Conservation (phyloP, 176 grass and related monocot species). For the Tuctoria greenei region DNA sequence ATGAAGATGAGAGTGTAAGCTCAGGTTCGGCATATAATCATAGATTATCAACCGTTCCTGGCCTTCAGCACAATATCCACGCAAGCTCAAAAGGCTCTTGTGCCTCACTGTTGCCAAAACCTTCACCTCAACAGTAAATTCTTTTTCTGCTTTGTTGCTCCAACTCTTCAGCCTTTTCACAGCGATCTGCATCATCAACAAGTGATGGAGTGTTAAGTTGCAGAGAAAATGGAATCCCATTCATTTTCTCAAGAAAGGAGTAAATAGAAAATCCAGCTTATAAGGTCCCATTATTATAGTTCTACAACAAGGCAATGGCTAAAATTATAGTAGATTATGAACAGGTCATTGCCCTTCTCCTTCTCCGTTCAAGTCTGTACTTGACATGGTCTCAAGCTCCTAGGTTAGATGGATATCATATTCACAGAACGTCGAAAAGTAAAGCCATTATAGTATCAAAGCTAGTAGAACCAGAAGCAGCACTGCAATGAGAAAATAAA, state of each 20-base stretch:
- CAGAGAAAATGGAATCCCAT: not conserved
- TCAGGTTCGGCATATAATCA: conserved; percentile 83
- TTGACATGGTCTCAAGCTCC: conserved; percentile 24
- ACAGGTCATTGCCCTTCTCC: not conserved
- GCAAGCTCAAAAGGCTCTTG: conserved; percentile 74
- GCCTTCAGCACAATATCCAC: conserved; percentile 84
- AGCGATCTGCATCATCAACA: conserved; percentile 49
- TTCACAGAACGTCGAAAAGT: conserved; percentile 11
- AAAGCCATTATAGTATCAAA: not conserved
- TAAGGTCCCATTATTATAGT: not conserved
- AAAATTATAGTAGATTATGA: not conserved
- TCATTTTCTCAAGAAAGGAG: not conserved
- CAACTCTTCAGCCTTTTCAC: conserved; percentile 92
- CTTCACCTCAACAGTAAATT: conserved; percentile 74
- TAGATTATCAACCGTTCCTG: conserved; percentile 89
- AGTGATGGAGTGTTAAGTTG: conserved; percentile 1
- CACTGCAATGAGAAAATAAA: not conserved
- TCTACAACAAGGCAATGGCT: conserved; percentile 12
- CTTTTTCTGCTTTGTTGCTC: conserved; percentile 90
- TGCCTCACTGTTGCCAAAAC: conserved; percentile 74
- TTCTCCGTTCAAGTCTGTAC: not conserved
- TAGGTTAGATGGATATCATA: not conserved
- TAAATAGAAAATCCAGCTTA: not conserved
- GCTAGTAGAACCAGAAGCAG: not conserved
- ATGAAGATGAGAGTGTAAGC: conserved; percentile 81